Evolutionary conservation across 768 basidiomycete genomes (phyloP).

Genomic region (Boletus vinaceobasis): DNA sequence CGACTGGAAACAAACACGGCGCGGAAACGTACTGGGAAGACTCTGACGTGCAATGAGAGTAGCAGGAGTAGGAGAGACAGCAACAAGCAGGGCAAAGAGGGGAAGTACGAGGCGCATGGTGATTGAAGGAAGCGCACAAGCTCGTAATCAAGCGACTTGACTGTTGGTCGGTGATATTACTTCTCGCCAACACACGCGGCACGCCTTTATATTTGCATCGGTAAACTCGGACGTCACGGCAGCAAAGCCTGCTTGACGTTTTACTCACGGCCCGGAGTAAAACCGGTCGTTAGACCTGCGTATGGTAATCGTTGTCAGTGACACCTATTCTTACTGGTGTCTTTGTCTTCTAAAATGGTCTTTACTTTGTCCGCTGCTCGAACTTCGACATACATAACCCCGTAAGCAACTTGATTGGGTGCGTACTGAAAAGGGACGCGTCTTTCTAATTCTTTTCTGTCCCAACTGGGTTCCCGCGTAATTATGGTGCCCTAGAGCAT

Average conservation of each 20-base stretch:
- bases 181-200: background rate
- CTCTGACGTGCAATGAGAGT: constrained; percentile 18
- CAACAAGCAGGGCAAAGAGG: constrained; percentile 12
- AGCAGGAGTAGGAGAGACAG: constrained; percentile 16
- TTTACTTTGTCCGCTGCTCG: background rate
- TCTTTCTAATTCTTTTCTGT: background rate
- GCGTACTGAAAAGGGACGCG: background rate
- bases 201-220: background rate
- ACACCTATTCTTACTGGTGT: background rate
- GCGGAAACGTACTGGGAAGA: constrained; percentile 21
- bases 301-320: background rate
- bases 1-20: background rate
- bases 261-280: background rate
- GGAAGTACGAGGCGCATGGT: constrained; percentile 17
- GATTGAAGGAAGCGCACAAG: background rate
- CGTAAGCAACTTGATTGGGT: no score
- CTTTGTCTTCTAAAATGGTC: background rate
- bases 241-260: background rate
- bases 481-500: background rate
- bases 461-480: background rate
- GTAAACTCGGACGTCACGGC: background rate
- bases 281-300: background rate
- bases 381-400: no score
- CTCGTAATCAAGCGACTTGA: background rate
- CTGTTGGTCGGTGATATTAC: no score